Evolutionary conservation across 2,329 filamentous ascomycete species (phyloP).

Genomic region (Sordariomycetes sp.): DNA sequence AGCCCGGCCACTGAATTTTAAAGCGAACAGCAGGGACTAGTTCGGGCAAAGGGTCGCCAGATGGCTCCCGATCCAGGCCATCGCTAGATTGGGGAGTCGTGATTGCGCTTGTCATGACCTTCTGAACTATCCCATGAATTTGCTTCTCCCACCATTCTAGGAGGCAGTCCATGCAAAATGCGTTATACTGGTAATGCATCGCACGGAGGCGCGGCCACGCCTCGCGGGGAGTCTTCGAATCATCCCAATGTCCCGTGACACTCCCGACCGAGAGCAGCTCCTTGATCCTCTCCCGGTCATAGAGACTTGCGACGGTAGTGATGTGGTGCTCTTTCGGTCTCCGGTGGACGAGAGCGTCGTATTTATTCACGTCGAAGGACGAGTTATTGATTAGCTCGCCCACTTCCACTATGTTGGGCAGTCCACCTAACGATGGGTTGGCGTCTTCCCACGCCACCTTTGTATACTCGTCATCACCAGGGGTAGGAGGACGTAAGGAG

Average conservation of each 20-base stretch:
- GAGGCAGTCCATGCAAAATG: conserved; percentile 5
- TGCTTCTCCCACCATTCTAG: conserved; percentile 2
- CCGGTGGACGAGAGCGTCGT: neutral
- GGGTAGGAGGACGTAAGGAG: neutral
- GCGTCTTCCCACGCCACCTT: neutral
- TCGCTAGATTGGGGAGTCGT: neutral
- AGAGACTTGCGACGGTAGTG: neutral
- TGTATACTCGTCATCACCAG: neutral
- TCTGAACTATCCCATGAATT: neutral
- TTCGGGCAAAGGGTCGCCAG: neutral
- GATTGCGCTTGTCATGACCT: neutral
- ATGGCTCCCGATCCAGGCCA: neutral
- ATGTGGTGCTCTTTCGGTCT: neutral
- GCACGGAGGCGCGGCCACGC: neutral
- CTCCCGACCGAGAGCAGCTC: neutral
- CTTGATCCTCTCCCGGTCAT: neutral
- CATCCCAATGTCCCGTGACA: neutral
- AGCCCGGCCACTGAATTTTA: conserved; percentile 1
- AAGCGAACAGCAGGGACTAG: conserved; percentile 2
- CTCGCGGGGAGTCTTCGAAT: neutral
- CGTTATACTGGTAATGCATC: neutral
- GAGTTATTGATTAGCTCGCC: neutral
- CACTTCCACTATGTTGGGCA: neutral
- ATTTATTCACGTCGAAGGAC: neutral
- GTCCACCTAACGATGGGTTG: neutral